Conservation (phyloP, 192 early-diverging fungal species). For the Coemansia asiatica region DNA sequence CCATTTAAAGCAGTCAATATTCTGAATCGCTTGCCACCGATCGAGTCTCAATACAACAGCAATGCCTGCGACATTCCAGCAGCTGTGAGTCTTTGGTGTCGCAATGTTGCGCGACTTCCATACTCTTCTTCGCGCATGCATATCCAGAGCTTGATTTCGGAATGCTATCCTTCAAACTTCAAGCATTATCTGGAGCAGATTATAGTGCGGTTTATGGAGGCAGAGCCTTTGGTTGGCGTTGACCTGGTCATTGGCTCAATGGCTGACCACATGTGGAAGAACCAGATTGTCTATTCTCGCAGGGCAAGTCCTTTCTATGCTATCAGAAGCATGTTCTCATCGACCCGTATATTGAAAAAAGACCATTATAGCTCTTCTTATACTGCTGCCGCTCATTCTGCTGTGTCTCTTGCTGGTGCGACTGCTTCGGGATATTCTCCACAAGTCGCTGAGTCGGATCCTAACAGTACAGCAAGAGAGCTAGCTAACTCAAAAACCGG, state of each 20-base stretch:
- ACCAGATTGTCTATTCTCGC: slow-evolving; percentile 32
- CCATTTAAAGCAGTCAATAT: slow-evolving; percentile 31
- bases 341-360: neutral
- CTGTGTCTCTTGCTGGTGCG: neutral
- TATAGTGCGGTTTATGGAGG: slow-evolving; percentile 45
- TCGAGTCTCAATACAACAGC: slow-evolving; percentile 26
- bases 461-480: slow-evolving; percentile 12
- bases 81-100: slow-evolving; percentile 34
- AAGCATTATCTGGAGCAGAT: slow-evolving; percentile 43
- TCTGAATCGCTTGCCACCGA: slow-evolving; percentile 21
- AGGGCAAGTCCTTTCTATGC: slow-evolving; percentile 35
- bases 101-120: slow-evolving; percentile 20
- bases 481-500: slow-evolving; percentile 16
- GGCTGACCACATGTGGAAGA: slow-evolving; percentile 42
- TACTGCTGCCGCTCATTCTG: neutral
- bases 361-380: neutral
- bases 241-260: slow-evolving; percentile 50
- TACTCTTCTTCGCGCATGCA: slow-evolving; percentile 23
- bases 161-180: slow-evolving; percentile 36
- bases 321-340: slow-evolving; percentile 43
- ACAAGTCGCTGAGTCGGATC: neutral
- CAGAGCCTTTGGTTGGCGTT: slow-evolving; percentile 33
- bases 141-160: slow-evolving; percentile 32
- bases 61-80: slow-evolving; percentile 25
- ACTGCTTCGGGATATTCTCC: neutral